These are phyloP conservation scores for Cutaneotrichosporon spelunceum DNA, from an alignment of 1,284 basidiomycete species.

Conservation along the genomic window DNA sequence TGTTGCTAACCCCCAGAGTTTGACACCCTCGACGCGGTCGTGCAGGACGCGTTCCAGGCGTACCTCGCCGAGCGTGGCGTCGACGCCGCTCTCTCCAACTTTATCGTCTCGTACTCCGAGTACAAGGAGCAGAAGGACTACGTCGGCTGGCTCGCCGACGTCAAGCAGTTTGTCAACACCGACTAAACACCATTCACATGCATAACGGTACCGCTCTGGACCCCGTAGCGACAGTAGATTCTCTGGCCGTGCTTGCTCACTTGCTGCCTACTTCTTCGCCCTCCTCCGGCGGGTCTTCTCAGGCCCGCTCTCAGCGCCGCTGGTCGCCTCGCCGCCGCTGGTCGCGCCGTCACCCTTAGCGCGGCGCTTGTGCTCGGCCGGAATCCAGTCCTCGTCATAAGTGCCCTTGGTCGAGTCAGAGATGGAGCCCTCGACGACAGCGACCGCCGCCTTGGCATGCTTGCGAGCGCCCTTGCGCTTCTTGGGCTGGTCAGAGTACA, in stretches of 20 bases:
- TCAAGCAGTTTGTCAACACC: conserved; percentile 76
- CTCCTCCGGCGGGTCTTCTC: conserved; percentile 37
- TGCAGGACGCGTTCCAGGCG: conserved; percentile 82
- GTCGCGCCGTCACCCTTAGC: conserved; percentile 18
- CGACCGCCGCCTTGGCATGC: conserved; percentile 24
- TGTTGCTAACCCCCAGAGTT: conserved; percentile 56
- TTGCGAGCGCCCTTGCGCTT: conserved; percentile 49
- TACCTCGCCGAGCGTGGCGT: conserved; percentile 84
- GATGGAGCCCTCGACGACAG: conserved; percentile 46
- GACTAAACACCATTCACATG: conserved; percentile 10
- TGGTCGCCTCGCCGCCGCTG: conserved; percentile 38
- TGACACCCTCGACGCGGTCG: conserved; percentile 78
- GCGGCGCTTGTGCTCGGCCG: conserved; percentile 74
- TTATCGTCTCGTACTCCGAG: conserved; percentile 79
- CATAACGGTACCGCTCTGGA: conserved; percentile 4
- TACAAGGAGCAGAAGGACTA: conserved; percentile 96
- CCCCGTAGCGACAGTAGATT: conserved; percentile 1
- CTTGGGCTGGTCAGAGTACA: conserved; percentile 57
- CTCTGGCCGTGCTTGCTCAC: conserved; percentile 22
- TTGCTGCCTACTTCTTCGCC: conserved; percentile 24
- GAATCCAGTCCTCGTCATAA: conserved; percentile 91
- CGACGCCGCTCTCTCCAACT: conserved; percentile 69
- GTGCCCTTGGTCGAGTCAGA: conserved; percentile 61
- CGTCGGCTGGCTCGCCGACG: conserved; percentile 77
- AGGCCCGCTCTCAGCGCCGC: conserved; percentile 41